phyloP scores from a whole-genome alignment of 2,329 filamentous ascomycete genomes.

The Alternaria atra region DNA sequence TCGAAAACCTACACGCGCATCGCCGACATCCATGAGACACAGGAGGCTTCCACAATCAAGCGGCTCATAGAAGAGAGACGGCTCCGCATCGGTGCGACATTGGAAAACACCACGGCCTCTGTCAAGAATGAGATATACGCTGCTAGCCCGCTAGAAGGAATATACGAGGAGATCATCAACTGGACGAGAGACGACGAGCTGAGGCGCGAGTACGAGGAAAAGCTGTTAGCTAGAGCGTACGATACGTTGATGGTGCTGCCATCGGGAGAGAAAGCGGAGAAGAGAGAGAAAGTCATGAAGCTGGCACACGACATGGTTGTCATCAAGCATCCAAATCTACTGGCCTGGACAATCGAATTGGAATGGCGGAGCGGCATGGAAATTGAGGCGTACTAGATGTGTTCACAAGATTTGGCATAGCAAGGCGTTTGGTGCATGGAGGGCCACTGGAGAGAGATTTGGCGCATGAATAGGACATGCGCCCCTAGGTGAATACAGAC shows the following conservation, averaged over 20 bases:
- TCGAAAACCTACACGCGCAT: constrained; percentile 82
- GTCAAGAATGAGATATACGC: constrained; percentile 86
- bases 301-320: constrained; percentile 93
- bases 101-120: constrained; percentile 83
- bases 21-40: constrained; percentile 81
- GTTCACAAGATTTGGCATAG: not conserved
- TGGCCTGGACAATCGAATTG: constrained; percentile 90
- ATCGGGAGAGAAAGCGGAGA: constrained; percentile 71
- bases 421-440: constrained; percentile 8
- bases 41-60: constrained; percentile 90
- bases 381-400: constrained; percentile 28
- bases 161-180: constrained; percentile 86
- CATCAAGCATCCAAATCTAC: constrained; percentile 86
- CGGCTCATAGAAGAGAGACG: constrained; percentile 87
- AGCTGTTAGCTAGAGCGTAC: constrained; percentile 80
- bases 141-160: constrained; percentile 77
- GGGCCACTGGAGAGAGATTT: not conserved
- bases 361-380: constrained; percentile 75
- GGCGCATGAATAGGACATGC: not conserved
- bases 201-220: constrained; percentile 87
- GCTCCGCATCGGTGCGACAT: constrained; percentile 83
- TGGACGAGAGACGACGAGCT: constrained; percentile 90
- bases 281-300: constrained; percentile 76
- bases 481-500: not conserved
- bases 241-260: constrained; percentile 78